Percentiles rank a stretch among this genome's conserved stretches.
phyloP scores from a whole-genome alignment of 768 basidiomycete genomes.

The Kwoniella botswanensis region DNA sequence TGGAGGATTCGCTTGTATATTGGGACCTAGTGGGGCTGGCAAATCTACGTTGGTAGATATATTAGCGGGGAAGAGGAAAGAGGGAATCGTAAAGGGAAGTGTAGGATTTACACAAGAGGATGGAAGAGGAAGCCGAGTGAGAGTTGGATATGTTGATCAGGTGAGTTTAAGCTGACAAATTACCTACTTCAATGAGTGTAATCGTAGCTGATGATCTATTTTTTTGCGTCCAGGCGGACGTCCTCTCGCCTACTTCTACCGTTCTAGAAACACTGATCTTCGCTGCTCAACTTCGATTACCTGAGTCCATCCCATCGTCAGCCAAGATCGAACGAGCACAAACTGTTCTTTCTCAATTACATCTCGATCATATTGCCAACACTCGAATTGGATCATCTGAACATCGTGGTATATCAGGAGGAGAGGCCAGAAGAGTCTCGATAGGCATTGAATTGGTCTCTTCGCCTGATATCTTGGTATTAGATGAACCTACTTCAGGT shows the following conservation, averaged over 20 bases:
- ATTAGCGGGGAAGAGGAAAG: conserved; percentile 80
- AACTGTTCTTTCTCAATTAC: conserved; percentile 74
- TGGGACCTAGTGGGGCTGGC: conserved; percentile 90
- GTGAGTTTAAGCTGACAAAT: conserved; percentile 30
- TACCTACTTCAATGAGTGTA: conserved; percentile 7
- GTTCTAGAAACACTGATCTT: conserved; percentile 82
- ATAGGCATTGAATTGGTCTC: conserved; percentile 89
- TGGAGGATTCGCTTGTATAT: conserved; percentile 86
- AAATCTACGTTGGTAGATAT: conserved; percentile 92
- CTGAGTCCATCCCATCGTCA: conserved; percentile 61
- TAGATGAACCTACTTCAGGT: conserved; percentile 80
- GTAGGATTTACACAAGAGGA: conserved; percentile 64
- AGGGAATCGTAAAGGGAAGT: conserved; percentile 69
- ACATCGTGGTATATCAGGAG: conserved; percentile 83
- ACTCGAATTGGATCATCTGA: conserved; percentile 75
- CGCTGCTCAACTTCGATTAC: conserved; percentile 81
- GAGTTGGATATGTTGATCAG: conserved; percentile 79
- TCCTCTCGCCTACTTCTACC: conserved; percentile 78
- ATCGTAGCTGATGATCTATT: conserved; percentile 20
- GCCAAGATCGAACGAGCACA: conserved; percentile 62
- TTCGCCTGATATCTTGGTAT: conserved; percentile 78
- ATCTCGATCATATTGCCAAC: conserved; percentile 72
- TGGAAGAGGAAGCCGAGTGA: conserved; percentile 58
- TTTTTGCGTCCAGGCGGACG: conserved; percentile 67
- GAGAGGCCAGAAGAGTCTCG: conserved; percentile 86